Evolutionary conservation across 768 basidiomycete species (phyloP), one percentile per base, ranked within the genome.

Genomic region (Epithele typhae): DNA sequence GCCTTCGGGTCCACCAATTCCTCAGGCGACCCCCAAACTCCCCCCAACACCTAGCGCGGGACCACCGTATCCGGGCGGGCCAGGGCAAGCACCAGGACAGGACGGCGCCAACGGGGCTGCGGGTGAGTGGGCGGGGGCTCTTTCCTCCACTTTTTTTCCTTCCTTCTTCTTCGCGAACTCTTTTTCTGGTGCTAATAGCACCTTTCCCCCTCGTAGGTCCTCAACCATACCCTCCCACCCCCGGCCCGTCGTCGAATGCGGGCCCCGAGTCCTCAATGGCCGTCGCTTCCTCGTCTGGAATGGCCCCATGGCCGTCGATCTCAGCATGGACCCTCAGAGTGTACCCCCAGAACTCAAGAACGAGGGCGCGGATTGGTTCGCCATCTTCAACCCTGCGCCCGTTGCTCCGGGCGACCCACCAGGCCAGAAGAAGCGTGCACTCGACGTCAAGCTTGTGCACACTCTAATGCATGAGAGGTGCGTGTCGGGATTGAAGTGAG

Each of bases 391-490:
- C 61, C 81, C 85, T 12, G 37, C 48, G 0, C 30, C 43, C 19
- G 45, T 17, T 5, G 43, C 22, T 11, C 35, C 46, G 1, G 43
- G 44, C 17, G 57, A 55, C n/a, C 52, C 42, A 8, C 52, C 42
- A 8, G 35, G 35, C 27, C 51, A 51, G 35, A 59, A 59, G 55
- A 87, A 89, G 68, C 73, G 84, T 37, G 76, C 77, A 48, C 71
- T 94, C 43, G 90, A 94, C 60, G 87, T 95, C 12, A 70, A 68
- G 40, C 66, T 94, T 54, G 79, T 91, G 23, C 92, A 94, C 65
- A 91, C 87, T 3, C 71, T 95, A n/a, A 81, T 82, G 65, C 92
- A 95, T 60, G 91, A 92, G 65, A 92, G 87, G 90, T 92, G 60
- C 45, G 70, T 62, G n/a, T n/a, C n/a, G n/a, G n/a, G n/a, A n/a